These are phyloP conservation scores for Xerocomus spinulosus DNA, from an alignment of 768 basidiomycete species.

Conservation along the genomic window DNA sequence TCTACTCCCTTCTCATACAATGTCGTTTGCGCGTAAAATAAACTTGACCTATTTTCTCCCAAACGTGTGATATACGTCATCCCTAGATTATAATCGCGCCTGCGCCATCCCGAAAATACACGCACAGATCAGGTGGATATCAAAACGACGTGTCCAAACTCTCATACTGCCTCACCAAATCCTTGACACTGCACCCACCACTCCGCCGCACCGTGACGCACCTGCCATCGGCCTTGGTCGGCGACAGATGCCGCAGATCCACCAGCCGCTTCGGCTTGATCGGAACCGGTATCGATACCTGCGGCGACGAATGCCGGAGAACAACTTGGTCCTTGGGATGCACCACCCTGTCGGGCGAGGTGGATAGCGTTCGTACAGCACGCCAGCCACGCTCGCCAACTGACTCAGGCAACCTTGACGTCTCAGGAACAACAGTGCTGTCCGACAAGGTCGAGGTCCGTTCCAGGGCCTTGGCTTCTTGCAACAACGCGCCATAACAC, in stretches of 20 bases:
- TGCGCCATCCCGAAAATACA: conserved; percentile 13
- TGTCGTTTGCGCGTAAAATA: not conserved
- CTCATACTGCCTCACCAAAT: conserved; percentile 64
- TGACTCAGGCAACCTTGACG: conserved; percentile 47
- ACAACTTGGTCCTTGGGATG: conserved; percentile 65
- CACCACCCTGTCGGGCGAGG: no score
- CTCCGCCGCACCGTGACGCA: conserved; percentile 45
- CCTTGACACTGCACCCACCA: conserved; percentile 69
- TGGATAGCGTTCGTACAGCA: conserved; percentile 57
- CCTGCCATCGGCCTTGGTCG: conserved; percentile 37
- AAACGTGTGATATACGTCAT: no score
- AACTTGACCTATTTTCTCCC: not conserved
- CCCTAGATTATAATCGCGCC: conserved; percentile 8
- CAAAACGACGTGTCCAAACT: conserved; percentile 17
- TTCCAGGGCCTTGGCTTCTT: conserved; percentile 22
- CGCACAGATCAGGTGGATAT: no score
- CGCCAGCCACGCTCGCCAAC: conserved; percentile 32
- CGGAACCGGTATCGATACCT: conserved; percentile 41
- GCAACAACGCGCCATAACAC: conserved; percentile 49
- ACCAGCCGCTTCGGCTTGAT: conserved; percentile 47
- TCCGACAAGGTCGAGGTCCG: conserved; percentile 14
- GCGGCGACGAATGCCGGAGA: conserved; percentile 50
- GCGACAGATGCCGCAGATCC: conserved; percentile 41
- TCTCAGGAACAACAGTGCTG: conserved; percentile 34
- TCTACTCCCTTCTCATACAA: not conserved